These are phyloP conservation scores for Diospyros lotus DNA, from an alignment of 148 eudicot genomes.

Conservation along the genomic window DNA sequence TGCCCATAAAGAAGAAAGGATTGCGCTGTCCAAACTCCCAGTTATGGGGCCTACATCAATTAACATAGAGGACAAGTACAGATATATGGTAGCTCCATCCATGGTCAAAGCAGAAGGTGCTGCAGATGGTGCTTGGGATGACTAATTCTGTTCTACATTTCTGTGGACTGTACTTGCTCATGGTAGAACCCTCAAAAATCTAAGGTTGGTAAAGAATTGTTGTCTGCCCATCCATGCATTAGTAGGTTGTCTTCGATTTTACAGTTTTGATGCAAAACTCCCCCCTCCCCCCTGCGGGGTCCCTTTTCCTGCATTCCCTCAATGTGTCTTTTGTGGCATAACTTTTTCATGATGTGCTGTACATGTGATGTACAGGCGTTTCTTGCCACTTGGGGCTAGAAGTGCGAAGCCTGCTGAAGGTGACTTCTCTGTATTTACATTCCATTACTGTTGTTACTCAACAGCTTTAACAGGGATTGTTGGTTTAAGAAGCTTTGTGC, in stretches of 20 bases:
- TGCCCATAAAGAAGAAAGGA: slow-evolving; percentile 40
- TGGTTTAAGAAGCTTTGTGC: neutral
- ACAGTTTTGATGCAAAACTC: neutral
- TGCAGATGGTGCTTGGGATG: slow-evolving; percentile 57
- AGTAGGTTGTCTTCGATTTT: neutral
- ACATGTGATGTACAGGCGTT: slow-evolving; percentile 9
- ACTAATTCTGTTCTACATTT: slow-evolving; percentile 17
- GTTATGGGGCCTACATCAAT: slow-evolving; percentile 26
- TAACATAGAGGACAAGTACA: slow-evolving; percentile 45
- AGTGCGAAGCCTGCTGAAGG: neutral
- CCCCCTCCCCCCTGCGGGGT: neutral
- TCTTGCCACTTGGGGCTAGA: neutral
- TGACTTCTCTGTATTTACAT: slow-evolving; percentile 3
- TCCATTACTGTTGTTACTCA: neutral
- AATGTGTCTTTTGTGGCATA: neutral
- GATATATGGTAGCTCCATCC: slow-evolving; percentile 45
- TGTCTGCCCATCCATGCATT: neutral
- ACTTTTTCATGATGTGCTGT: neutral
- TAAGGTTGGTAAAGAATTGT: neutral
- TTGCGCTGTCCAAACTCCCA: slow-evolving; percentile 27
- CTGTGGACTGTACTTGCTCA: neutral
- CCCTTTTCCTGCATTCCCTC: neutral
- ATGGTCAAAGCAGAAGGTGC: slow-evolving; percentile 36
- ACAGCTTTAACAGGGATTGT: slow-evolving; percentile 1
- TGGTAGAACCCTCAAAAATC: neutral